Evolutionary conservation across 306 rosid genomes (phyloP).

Genomic region (Oxytropis ochrocephala): DNA sequence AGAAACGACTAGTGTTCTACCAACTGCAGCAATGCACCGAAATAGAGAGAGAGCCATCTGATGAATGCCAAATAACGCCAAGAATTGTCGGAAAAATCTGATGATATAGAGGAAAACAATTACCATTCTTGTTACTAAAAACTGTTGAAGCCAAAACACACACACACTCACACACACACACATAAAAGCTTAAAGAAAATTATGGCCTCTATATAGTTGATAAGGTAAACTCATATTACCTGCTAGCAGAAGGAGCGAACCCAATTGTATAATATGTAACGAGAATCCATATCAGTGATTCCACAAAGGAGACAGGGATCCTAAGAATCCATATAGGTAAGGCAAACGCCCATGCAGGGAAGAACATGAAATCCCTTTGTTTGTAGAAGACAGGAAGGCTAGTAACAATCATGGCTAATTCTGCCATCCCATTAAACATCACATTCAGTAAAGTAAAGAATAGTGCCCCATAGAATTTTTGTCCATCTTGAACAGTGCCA

Average conservation of each 20-base stretch:
- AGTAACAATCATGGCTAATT: constrained; percentile 47
- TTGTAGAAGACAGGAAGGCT: constrained; percentile 66
- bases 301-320: constrained; percentile 65
- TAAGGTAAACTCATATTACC: constrained; percentile 37
- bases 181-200: background rate
- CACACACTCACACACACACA: too few relatives aligned
- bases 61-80: constrained; percentile 50
- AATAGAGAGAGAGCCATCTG: constrained; percentile 62
- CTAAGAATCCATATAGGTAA: constrained; percentile 72
- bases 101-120: background rate
- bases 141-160: background rate
- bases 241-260: constrained; percentile 65
- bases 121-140: background rate
- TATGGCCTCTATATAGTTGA: background rate
- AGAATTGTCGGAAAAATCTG: constrained; percentile 55
- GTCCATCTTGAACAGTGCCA: constrained; percentile 45
- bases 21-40: constrained; percentile 47
- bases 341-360: constrained; percentile 75
- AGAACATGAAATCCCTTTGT: constrained; percentile 74
- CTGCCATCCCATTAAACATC: constrained; percentile 81
- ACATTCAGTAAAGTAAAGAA: constrained; percentile 58
- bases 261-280: constrained; percentile 81
- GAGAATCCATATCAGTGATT: constrained; percentile 61
- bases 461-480: constrained; percentile 61
- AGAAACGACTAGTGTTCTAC: constrained; percentile 51